These are phyloP conservation scores for Cutaneotrichosporon cavernicola DNA, from an alignment of 1,284 basidiomycete genomes.

Conservation along the genomic window DNA sequence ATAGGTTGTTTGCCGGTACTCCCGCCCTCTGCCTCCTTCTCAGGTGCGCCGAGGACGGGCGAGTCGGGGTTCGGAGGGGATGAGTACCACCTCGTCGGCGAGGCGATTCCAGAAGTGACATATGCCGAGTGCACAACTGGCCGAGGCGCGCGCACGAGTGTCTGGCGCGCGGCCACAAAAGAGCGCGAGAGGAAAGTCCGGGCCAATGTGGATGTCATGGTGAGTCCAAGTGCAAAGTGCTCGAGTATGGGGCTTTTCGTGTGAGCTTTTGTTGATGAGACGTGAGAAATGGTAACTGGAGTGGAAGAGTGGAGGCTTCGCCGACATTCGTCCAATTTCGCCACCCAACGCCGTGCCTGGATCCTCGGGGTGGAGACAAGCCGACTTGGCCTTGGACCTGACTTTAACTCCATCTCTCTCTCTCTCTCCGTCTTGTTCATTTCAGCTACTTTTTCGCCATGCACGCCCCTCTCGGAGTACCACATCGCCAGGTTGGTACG, in stretches of 20 bases:
- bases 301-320: background rate
- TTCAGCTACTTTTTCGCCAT: constrained; percentile 21
- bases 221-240: background rate
- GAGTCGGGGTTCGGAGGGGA: constrained; percentile 6
- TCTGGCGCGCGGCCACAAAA: background rate
- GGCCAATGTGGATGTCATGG: constrained; percentile 1
- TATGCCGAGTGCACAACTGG: background rate
- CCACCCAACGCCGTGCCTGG: constrained; percentile 13
- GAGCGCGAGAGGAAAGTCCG: constrained; percentile 7
- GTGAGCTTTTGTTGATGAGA: background rate
- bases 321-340: background rate
- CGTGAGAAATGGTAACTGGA: background rate
- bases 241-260: background rate
- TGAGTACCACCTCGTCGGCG: constrained; percentile 7
- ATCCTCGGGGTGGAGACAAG: background rate
- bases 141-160: background rate
- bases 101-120: background rate
- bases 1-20: constrained; percentile 20
- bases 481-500: constrained; percentile 47
- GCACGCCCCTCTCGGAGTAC: constrained; percentile 48
- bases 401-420: background rate
- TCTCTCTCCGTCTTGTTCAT: background rate
- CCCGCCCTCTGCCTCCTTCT: background rate
- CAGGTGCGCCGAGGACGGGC: constrained; percentile 12
- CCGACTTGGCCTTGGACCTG: no score